Percentiles rank a stretch among this genome's conserved stretches.
Evolutionary conservation across 1,284 basidiomycete genomes (phyloP).

Genomic region (Rhodotorula glutinis): DNA sequence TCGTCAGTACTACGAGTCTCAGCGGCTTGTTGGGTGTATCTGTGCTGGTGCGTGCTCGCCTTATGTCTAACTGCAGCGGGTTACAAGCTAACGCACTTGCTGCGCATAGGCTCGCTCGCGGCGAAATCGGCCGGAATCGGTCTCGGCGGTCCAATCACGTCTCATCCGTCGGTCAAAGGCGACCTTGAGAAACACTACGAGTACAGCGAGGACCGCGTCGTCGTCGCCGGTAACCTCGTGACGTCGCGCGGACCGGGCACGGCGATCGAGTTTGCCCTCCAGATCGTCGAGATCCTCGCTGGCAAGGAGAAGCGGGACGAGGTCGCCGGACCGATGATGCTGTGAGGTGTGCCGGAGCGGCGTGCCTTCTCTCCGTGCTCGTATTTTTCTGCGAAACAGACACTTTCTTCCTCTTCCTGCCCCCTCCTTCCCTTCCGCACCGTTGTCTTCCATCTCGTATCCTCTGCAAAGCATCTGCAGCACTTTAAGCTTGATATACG

Average conservation of each 20-base stretch:
- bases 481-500: too few relatives aligned
- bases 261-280: slow-evolving; percentile 70
- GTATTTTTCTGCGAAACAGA: too few relatives aligned
- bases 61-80: neutral
- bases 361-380: too few relatives aligned
- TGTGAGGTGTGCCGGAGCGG: slow-evolving; percentile 45
- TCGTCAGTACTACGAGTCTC: slow-evolving; percentile 56
- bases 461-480: too few relatives aligned
- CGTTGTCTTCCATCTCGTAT: too few relatives aligned
- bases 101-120: slow-evolving; percentile 52
- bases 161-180: slow-evolving; percentile 70
- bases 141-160: slow-evolving; percentile 61
- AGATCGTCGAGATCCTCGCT: slow-evolving; percentile 64
- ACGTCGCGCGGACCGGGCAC: slow-evolving; percentile 77
- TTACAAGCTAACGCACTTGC: neutral
- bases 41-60: slow-evolving; percentile 60
- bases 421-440: neutral
- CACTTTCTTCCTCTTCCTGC: neutral
- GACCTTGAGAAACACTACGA: slow-evolving; percentile 68
- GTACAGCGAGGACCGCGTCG: slow-evolving; percentile 74
- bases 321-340: slow-evolving; percentile 71
- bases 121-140: slow-evolving; percentile 63
- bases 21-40: slow-evolving; percentile 72
- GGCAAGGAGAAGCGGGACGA: slow-evolving; percentile 66
- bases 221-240: slow-evolving; percentile 68